Evolutionary conservation across 1,284 basidiomycete genomes (phyloP), one percentile per base, ranked within the genome.

Genomic region (Tetrapyrgos nigripes): DNA sequence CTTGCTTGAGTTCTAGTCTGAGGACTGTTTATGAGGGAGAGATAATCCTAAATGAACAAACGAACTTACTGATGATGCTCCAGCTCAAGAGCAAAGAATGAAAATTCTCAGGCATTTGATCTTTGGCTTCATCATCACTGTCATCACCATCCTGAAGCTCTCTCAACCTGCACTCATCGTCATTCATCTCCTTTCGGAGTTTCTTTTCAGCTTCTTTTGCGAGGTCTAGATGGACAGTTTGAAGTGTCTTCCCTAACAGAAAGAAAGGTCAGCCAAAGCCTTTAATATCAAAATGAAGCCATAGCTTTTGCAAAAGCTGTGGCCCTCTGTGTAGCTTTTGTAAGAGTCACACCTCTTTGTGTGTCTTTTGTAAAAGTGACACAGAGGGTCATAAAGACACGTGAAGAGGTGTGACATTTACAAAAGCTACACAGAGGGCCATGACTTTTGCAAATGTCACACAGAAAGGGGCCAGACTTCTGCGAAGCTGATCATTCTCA

Each of bases 21-120:
- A 33, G 14, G 14, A 33, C 9, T 8, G 14, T 14, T 8, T 14
- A 33, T 33, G 31, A 33, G 2, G 27, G 43, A 27, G 49, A 10
- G 13, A 11, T 27, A 10, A 10, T 2, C 8, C 26, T 21, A 1
- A 58, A 6, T 11, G 57, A 17, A 51, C 51, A 11, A 52, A n/a
- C 24, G 27, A 10, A 40, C 49, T 11, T 43, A 53, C 28, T 59
- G 57, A 23, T 55, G 51, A 2, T 4, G 44, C 26, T 61, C 60
- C 5, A 53, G 19, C 14, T 48, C 47, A 17, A 46, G 23, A 21
- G 50, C 26, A 35, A 24, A 17, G 10, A 24, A 24, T 14, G 26
- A 5, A 37, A 31, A 53, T 23, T 10, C 29, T 55, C 53, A 1
- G 50, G 58, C 5, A 45, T 10, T 19, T 51, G 27, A 23, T 51